Conservation (phyloP, 768 basidiomycete species). For the Cyclocybe cylindracea region DNA sequence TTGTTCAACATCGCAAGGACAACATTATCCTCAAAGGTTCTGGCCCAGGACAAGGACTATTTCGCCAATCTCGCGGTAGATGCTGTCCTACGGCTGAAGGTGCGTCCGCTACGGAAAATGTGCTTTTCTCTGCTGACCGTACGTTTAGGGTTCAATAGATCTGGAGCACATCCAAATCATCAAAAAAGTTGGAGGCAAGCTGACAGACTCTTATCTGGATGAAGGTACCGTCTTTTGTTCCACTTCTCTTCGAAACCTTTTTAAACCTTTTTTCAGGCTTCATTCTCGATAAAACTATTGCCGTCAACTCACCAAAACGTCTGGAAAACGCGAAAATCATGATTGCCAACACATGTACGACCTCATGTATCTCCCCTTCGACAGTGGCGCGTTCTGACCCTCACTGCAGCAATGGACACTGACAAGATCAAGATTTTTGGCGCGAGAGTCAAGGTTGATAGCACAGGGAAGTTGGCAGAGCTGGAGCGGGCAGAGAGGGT, state of each 20-base stretch:
- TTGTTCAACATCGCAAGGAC: constrained; percentile 96
- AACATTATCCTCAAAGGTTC: constrained; percentile 93
- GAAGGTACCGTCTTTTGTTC: constrained; percentile 59
- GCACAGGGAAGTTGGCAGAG: constrained; percentile 96
- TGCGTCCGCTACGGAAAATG: constrained; percentile 19
- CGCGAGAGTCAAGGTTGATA: constrained; percentile 92
- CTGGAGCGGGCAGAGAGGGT: constrained; percentile 94
- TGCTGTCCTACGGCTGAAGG: constrained; percentile 91
- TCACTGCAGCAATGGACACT: constrained; percentile 89
- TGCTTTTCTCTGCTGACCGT: background rate
- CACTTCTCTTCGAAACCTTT: background rate
- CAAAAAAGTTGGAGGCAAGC: constrained; percentile 99
- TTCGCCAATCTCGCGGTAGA: constrained; percentile 98
- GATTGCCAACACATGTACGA: constrained; percentile 96
- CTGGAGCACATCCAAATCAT: constrained; percentile 99
- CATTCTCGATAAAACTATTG: constrained; percentile 95
- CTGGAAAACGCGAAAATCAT: constrained; percentile 94
- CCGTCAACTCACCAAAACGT: constrained; percentile 92
- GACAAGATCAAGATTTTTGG: constrained; percentile 99
- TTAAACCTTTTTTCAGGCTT: constrained; percentile 64
- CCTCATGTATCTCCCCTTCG: background rate
- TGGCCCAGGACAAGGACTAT: constrained; percentile 96
- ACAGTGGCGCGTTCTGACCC: background rate
- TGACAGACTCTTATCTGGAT: constrained; percentile 97
- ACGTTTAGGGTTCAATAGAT: constrained; percentile 83